These are phyloP conservation scores for Bromus sterilis DNA, from an alignment of 176 grass and related monocot genomes.

Conservation along the genomic window DNA sequence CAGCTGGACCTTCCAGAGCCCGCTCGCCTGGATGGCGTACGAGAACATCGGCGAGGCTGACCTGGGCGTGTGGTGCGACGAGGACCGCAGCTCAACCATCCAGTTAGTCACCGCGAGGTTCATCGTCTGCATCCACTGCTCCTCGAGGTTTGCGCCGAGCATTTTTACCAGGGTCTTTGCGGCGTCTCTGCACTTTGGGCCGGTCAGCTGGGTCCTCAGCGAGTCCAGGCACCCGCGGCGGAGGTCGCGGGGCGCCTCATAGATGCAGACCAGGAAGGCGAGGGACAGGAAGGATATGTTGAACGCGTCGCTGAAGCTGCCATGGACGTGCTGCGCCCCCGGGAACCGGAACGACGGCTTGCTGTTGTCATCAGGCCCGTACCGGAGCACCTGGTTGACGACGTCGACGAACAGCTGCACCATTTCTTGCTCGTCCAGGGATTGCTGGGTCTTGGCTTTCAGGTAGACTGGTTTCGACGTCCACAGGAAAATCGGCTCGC, in stretches of 20 bases:
- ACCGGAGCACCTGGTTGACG: conserved; percentile 54
- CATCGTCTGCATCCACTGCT: conserved; percentile 76
- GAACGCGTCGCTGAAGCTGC: conserved; percentile 54
- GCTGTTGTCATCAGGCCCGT: conserved; percentile 31
- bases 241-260: conserved; percentile 68
- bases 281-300: conserved; percentile 82
- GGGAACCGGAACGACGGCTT: conserved; percentile 47
- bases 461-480: conserved; percentile 67
- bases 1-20: conserved; percentile 87
- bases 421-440: conserved; percentile 44
- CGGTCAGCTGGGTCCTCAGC: conserved; percentile 52
- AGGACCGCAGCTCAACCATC: conserved; percentile 57
- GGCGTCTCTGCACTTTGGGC: conserved; percentile 46
- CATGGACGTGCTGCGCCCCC: conserved; percentile 22
- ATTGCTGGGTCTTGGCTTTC: conserved; percentile 34
- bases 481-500: conserved; percentile 62
- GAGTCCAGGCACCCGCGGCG: conserved; percentile 47
- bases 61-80: conserved; percentile 17
- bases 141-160: conserved; percentile 76
- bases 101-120: conserved; percentile 80
- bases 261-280: conserved; percentile 75
- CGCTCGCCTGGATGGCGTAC: conserved; percentile 52
- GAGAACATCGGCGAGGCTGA: conserved; percentile 47
- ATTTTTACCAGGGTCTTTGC: conserved; percentile 55
- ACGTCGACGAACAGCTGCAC: conserved; percentile 50